phyloP scores from a whole-genome alignment of 768 basidiomycete species.

The Tylopilus subfusipes region DNA sequence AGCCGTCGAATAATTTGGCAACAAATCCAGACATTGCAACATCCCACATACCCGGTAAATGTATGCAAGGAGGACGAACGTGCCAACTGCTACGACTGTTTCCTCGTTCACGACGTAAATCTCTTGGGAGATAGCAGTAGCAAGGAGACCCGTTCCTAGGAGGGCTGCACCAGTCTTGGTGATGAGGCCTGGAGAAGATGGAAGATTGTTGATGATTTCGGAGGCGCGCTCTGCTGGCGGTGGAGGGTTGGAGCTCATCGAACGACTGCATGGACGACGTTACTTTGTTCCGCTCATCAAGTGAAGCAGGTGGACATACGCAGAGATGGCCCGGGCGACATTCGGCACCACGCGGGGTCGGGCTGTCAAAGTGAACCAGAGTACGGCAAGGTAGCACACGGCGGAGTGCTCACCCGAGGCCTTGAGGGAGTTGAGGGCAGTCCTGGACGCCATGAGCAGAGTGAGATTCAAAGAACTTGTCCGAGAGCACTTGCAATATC shows the following conservation, averaged over 20 bases:
- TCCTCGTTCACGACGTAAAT: slow-evolving; percentile 98
- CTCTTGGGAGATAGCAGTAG: slow-evolving; percentile 94
- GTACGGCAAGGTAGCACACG: background rate
- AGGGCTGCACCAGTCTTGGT: slow-evolving; percentile 94
- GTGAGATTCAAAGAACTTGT: slow-evolving; percentile 1
- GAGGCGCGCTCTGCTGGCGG: slow-evolving; percentile 85
- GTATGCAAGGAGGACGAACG: slow-evolving; percentile 76
- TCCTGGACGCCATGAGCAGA: slow-evolving; percentile 61
- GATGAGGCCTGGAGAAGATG: slow-evolving; percentile 80
- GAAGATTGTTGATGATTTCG: slow-evolving; percentile 84
- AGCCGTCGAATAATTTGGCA: slow-evolving; percentile 13
- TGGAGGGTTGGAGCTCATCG: slow-evolving; percentile 62
- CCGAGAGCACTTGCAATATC: slow-evolving; percentile 4
- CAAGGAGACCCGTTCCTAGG: slow-evolving; percentile 83
- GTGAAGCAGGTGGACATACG: slow-evolving; percentile 36
- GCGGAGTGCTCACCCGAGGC: slow-evolving; percentile 46
- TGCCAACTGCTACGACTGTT: slow-evolving; percentile 82
- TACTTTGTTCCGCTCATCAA: slow-evolving; percentile 7
- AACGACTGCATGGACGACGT: slow-evolving; percentile 44
- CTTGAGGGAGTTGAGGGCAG: slow-evolving; percentile 62
- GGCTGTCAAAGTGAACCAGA: slow-evolving; percentile 33
- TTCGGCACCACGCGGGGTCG: slow-evolving; percentile 53
- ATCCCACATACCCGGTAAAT: slow-evolving; percentile 65
- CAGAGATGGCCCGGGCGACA: slow-evolving; percentile 43
- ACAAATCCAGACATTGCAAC: background rate